These are phyloP conservation scores for Pythium phragmitis DNA, from an alignment of 352 stramenopile genomes.

Conservation along the genomic window DNA sequence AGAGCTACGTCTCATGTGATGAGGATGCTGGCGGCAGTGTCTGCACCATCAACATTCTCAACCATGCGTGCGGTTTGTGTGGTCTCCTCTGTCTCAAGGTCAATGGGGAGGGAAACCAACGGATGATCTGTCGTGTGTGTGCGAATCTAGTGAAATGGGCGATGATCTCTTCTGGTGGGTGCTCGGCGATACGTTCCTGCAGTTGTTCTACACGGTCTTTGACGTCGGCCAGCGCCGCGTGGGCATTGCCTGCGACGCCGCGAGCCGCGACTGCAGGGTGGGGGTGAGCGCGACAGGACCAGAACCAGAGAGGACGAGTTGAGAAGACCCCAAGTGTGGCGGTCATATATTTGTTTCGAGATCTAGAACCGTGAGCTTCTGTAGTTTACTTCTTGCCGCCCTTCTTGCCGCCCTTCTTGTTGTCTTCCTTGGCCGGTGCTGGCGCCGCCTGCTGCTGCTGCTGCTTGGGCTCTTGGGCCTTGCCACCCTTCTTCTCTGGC, in stretches of 20 bases:
- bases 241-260: constrained; percentile 43
- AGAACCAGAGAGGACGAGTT: not conserved
- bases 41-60: constrained; percentile 48
- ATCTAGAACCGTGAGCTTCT: not conserved
- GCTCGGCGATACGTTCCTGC: constrained; percentile 56
- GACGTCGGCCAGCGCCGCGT: constrained; percentile 44
- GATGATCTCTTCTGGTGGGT: constrained; percentile 59
- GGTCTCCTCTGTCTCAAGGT: too few species aligned
- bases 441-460: constrained; percentile 13
- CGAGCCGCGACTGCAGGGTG: constrained; percentile 19
- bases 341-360: not conserved
- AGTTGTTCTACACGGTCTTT: constrained; percentile 67
- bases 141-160: constrained; percentile 32
- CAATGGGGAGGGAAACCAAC: too few species aligned
- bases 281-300: not conserved
- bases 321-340: not conserved
- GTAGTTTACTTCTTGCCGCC: constrained; percentile 30
- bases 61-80: constrained; percentile 32
- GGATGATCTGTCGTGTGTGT: too few species aligned
- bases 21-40: not conserved
- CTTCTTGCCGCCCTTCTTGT: constrained; percentile 49
- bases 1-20: constrained; percentile 43
- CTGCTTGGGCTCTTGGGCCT: constrained; percentile 11
- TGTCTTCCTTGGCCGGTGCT: constrained; percentile 15
- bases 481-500: constrained; percentile 21